phyloP scores from a whole-genome alignment of 768 basidiomycete species.

The Pleurotus salmoneostramineus region DNA sequence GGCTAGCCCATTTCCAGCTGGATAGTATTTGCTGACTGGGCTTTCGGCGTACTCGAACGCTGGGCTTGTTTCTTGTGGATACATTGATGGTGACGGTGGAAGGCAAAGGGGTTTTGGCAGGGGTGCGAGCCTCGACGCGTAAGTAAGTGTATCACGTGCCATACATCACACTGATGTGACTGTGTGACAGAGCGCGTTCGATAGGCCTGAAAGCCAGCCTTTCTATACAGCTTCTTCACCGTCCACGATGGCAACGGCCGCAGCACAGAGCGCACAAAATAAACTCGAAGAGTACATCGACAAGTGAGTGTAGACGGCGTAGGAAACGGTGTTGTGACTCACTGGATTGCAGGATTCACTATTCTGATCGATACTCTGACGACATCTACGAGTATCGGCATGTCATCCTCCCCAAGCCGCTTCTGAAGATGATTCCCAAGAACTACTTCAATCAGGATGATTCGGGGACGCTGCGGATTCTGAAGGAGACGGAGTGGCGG shows the following conservation, averaged over 20 bases:
- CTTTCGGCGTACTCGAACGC: neutral
- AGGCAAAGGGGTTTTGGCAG: neutral
- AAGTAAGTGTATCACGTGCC: neutral
- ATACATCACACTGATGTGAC: neutral
- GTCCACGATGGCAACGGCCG: slow-evolving; percentile 10
- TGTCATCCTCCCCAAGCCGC: slow-evolving; percentile 92
- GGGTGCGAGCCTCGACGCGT: too few species aligned
- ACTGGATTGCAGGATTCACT: slow-evolving; percentile 62
- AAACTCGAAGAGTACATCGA: slow-evolving; percentile 77
- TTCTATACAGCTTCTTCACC: neutral
- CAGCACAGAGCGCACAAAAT: slow-evolving; percentile 35
- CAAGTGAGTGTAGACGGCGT: slow-evolving; percentile 42
- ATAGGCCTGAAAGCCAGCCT: neutral
- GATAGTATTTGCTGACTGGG: slow-evolving; percentile 2
- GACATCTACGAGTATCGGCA: slow-evolving; percentile 94
- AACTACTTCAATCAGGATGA: slow-evolving; percentile 73
- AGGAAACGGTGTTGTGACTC: slow-evolving; percentile 9
- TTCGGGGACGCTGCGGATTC: slow-evolving; percentile 73
- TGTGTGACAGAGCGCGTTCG: neutral
- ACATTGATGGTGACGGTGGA: neutral
- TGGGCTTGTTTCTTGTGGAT: neutral
- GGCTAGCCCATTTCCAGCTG: neutral
- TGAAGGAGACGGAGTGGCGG: slow-evolving; percentile 90
- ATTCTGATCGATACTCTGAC: slow-evolving; percentile 90
- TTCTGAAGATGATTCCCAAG: slow-evolving; percentile 92